phyloP scores from a whole-genome alignment of 2,329 filamentous ascomycete species.

The Passalora sequoiae region DNA sequence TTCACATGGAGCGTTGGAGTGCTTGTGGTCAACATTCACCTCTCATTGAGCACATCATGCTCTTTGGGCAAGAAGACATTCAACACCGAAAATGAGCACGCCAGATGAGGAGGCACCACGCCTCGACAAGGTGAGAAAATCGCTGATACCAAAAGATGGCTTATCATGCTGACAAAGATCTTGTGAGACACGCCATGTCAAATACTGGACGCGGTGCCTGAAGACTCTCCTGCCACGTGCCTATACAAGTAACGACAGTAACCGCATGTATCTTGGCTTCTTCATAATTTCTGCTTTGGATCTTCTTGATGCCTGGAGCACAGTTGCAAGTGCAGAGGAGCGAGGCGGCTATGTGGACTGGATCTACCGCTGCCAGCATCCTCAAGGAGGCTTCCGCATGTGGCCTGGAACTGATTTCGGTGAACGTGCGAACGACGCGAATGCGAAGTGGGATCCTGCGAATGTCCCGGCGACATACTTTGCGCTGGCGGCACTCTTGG shows the following conservation, averaged over 20 bases:
- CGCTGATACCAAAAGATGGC: not conserved
- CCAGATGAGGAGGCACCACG: slow-evolving; percentile 2
- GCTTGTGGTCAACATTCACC: too few species aligned
- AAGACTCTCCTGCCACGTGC: slow-evolving; percentile 71
- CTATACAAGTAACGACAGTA: slow-evolving; percentile 86
- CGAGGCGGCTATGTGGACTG: slow-evolving; percentile 59
- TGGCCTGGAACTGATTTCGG: slow-evolving; percentile 64
- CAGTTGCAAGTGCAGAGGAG: slow-evolving; percentile 51
- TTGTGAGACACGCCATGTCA: slow-evolving; percentile 56
- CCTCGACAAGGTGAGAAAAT: slow-evolving; percentile 9
- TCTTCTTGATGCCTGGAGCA: slow-evolving; percentile 62
- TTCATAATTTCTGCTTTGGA: slow-evolving; percentile 85
- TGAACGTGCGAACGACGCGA: slow-evolving; percentile 45
- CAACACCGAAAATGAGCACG: slow-evolving; percentile 4
- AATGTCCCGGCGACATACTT: slow-evolving; percentile 88
- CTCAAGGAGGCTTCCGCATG: slow-evolving; percentile 80
- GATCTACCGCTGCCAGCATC: slow-evolving; percentile 83
- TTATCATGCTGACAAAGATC: slow-evolving; percentile 2
- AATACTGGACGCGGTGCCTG: slow-evolving; percentile 89
- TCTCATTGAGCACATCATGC: too few species aligned
- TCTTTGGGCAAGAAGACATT: not conserved
- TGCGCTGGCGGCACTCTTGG: slow-evolving; percentile 68
- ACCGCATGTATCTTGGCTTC: slow-evolving; percentile 81
- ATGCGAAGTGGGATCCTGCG: slow-evolving; percentile 63
- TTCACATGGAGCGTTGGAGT: too few species aligned